Percentiles rank a stretch among this genome's conserved stretches.
Conservation (phyloP, 2,329 filamentous ascomycete genomes). For the Blumeriella jaapii region DNA sequence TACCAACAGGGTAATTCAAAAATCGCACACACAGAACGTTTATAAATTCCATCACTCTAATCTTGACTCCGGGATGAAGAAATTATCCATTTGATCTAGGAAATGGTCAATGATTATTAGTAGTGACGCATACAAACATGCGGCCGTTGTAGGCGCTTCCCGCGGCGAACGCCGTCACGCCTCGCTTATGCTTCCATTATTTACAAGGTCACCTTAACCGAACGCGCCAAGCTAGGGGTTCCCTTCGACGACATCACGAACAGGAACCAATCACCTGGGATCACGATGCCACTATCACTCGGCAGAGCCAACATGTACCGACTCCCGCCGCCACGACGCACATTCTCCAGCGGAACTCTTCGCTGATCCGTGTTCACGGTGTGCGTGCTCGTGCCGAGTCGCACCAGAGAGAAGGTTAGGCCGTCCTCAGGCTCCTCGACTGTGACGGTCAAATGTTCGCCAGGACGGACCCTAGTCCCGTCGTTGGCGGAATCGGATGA, state of each 20-base stretch:
- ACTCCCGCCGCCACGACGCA: background rate
- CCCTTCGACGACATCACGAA: conserved; percentile 2
- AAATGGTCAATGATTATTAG: no score
- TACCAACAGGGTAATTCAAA: no score
- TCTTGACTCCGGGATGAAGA: no score
- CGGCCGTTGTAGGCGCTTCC: no score
- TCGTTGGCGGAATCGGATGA: background rate
- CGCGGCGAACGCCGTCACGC: no score
- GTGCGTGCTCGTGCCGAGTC: conserved; percentile 33
- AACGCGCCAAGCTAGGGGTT: conserved; percentile 3
- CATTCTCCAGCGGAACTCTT: conserved; percentile 33
- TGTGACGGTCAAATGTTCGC: background rate
- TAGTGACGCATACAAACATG: no score
- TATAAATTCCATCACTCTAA: no score
- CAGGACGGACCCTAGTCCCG: background rate
- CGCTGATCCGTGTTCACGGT: conserved; percentile 47
- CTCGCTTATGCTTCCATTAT: no score
- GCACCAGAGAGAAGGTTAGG: background rate
- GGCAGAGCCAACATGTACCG: conserved; percentile 1
- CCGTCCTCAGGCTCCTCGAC: background rate
- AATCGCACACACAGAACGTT: no score
- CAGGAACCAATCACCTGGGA: conserved; percentile 3
- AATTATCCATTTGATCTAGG: no score
- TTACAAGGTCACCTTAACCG: conserved; percentile 2
- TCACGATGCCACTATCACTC: conserved; percentile 1